Percentiles rank a stretch among this genome's conserved stretches.
These are phyloP conservation scores for Pseudomassariella vexata DNA, from an alignment of 2,329 filamentous ascomycete genomes.

Conservation along the genomic window DNA sequence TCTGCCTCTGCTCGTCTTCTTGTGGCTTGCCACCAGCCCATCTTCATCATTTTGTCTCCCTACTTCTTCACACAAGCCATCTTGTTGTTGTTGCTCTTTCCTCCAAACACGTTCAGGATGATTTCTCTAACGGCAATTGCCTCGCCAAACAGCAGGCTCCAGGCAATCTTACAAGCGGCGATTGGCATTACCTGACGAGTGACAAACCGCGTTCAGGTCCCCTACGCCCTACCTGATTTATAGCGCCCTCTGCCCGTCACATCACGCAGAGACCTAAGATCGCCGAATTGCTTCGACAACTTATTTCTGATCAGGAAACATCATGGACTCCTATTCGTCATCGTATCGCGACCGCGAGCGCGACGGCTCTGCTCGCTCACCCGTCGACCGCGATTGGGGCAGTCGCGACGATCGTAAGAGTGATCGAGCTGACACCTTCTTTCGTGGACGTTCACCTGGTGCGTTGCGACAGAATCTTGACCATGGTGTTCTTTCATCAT, in stretches of 20 bases:
- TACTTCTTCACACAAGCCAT: neutral
- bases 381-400: slow-evolving; percentile 46
- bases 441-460: slow-evolving; percentile 67
- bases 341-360: slow-evolving; percentile 48
- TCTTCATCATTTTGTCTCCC: slow-evolving; percentile 1
- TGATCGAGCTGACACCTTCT: slow-evolving; percentile 54
- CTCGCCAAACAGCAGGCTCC: slow-evolving; percentile 43
- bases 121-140: slow-evolving; percentile 52
- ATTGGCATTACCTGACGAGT: slow-evolving; percentile 21
- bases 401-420: slow-evolving; percentile 50
- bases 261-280: too few relatives aligned
- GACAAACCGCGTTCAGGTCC: too few relatives aligned
- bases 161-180: slow-evolving; percentile 9
- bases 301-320: slow-evolving; percentile 11
- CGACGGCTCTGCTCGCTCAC: slow-evolving; percentile 46
- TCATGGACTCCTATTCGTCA: slow-evolving; percentile 51
- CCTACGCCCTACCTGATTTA: too few relatives aligned
- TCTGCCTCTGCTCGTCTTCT: slow-evolving; percentile 14
- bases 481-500: too few relatives aligned
- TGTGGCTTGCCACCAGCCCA: slow-evolving; percentile 16
- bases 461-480: slow-evolving; percentile 39
- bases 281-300: slow-evolving; percentile 3
- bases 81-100: slow-evolving; percentile 14
- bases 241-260: too few relatives aligned
- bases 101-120: slow-evolving; percentile 30